phyloP scores from a whole-genome alignment of 2,329 filamentous ascomycete species.

The Colletotrichum australisinense region DNA sequence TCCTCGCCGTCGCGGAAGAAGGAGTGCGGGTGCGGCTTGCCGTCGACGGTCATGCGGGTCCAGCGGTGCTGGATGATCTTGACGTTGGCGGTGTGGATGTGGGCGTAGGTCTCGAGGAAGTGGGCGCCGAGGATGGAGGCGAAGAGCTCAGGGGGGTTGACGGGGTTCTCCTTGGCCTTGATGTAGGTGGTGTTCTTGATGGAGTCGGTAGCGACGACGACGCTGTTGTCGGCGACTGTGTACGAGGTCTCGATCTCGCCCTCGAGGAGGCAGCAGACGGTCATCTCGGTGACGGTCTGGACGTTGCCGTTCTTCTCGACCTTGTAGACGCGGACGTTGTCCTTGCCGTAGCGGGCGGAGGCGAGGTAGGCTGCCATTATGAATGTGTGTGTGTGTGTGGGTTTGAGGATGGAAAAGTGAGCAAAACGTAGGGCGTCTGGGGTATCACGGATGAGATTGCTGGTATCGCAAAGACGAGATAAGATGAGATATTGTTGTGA shows the following conservation, averaged over 20 bases:
- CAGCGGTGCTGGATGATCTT: constrained; percentile 88
- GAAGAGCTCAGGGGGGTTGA: constrained; percentile 93
- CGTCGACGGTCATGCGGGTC: constrained; percentile 89
- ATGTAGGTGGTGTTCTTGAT: constrained; percentile 99
- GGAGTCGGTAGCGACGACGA: constrained; percentile 95
- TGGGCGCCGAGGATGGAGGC: constrained; percentile 86
- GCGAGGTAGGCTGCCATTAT: constrained; percentile 62
- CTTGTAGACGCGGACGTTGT: constrained; percentile 98
- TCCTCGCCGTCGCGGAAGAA: constrained; percentile 93
- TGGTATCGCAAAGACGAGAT: constrained; percentile 8
- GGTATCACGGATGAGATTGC: not conserved
- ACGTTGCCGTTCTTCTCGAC: constrained; percentile 83
- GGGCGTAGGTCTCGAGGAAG: constrained; percentile 87
- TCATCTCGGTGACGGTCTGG: constrained; percentile 94
- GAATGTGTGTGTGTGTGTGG: constrained; percentile 14
- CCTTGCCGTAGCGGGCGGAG: constrained; percentile 87
- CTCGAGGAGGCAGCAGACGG: constrained; percentile 90
- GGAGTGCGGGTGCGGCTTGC: constrained; percentile 92
- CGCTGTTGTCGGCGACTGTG: constrained; percentile 92
- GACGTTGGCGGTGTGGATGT: constrained; percentile 88
- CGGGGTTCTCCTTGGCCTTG: constrained; percentile 91
- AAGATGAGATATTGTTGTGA: not conserved
- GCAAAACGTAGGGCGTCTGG: not conserved
- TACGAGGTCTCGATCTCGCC: constrained; percentile 92
- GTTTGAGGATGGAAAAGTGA: not conserved